Conservation (phyloP, 139 green algal species). For the Chlorella vulgaris region DNA sequence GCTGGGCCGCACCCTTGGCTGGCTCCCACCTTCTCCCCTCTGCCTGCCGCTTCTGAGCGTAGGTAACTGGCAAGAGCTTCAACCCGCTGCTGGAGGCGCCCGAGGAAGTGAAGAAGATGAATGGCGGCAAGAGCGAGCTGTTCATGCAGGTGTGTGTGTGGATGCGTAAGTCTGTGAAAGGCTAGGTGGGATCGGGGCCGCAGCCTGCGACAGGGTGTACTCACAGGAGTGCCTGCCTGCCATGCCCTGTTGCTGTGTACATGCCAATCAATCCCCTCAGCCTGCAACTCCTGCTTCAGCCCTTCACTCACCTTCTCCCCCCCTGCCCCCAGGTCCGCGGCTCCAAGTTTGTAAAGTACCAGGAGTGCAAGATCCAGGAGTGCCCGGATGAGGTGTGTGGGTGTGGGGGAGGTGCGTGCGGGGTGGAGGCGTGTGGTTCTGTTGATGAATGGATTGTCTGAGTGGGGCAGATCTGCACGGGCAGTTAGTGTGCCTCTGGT, state of each 20-base stretch:
- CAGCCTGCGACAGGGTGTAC: no score
- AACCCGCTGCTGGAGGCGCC: constrained; percentile 71
- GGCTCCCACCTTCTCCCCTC: neutral
- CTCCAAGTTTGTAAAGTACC: constrained; percentile 95
- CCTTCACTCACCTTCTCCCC: constrained; percentile 11
- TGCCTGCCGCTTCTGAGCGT: neutral
- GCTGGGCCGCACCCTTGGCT: neutral
- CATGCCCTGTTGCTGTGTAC: neutral
- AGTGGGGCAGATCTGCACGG: no score
- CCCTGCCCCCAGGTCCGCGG: constrained; percentile 78
- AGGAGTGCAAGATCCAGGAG: constrained; percentile 85
- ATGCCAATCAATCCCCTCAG: neutral
- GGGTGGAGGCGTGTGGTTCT: neutral
- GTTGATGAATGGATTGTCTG: neutral
- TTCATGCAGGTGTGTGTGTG: constrained; percentile 26
- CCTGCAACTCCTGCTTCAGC: neutral
- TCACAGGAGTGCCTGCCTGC: no score
- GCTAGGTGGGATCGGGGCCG: no score
- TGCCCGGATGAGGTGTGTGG: constrained; percentile 46
- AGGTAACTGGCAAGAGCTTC: constrained; percentile 70
- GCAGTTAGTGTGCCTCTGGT: no score
- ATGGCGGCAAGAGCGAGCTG: constrained; percentile 46
- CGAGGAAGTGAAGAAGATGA: constrained; percentile 32
- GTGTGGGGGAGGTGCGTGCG: neutral
- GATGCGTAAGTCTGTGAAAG: no score